A percentile compares a stretch with the other conserved stretches of the same genome.
These are phyloP conservation scores for Begonia masoniana DNA, from an alignment of 306 rosid species.

Conservation along the genomic window DNA sequence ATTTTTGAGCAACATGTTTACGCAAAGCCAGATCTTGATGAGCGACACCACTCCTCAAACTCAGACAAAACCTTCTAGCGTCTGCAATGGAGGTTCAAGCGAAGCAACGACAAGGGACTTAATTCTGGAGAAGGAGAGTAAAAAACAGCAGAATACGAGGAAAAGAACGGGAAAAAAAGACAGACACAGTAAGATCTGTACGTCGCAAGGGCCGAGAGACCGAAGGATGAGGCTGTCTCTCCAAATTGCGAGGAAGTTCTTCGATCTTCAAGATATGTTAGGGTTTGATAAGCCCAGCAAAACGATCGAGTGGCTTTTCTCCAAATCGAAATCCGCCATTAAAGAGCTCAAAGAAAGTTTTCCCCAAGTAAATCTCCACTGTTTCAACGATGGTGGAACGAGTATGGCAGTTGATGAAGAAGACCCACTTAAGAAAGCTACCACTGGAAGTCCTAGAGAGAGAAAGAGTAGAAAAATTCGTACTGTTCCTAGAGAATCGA, in stretches of 20 bases:
- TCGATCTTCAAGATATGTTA: constrained; percentile 46
- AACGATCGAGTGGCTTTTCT: constrained; percentile 43
- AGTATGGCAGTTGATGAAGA: too few species aligned
- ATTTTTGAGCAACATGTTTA: constrained; percentile 17
- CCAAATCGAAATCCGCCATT: constrained; percentile 30
- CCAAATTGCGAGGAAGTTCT: constrained; percentile 40
- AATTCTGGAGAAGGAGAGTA: too few species aligned
- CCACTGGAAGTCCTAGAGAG: background rate
- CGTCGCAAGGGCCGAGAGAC: constrained; percentile 43
- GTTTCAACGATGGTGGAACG: background rate
- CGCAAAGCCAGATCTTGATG: constrained; percentile 6
- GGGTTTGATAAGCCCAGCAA: constrained; percentile 49
- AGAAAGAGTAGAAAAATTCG: constrained; percentile 7
- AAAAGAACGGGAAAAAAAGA: constrained; percentile 36
- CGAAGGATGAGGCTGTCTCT: constrained; percentile 48
- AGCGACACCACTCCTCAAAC: too few species aligned
- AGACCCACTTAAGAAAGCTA: too few species aligned
- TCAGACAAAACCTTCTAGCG: too few species aligned
- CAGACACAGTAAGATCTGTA: constrained; percentile 53
- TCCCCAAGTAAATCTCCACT: background rate
- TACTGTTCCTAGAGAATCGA: constrained; percentile 23
- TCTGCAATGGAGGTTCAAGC: too few species aligned
- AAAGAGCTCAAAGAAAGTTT: constrained; percentile 20
- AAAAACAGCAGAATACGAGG: background rate
- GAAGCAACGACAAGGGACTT: too few species aligned